Evolutionary conservation across 768 basidiomycete species (phyloP).

Genomic region (Leccinum ochraceum): DNA sequence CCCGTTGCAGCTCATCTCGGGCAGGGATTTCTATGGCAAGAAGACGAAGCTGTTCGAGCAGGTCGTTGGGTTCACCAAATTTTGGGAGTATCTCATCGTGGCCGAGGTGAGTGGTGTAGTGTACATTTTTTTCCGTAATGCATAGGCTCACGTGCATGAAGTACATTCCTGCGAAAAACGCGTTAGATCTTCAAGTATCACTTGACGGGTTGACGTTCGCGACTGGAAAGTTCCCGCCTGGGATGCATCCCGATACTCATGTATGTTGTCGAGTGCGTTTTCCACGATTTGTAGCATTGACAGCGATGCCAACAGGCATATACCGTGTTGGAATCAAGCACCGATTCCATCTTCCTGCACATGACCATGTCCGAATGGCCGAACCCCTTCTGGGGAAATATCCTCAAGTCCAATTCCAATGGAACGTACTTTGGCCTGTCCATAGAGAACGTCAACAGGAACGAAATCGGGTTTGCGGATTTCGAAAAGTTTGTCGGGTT

Average conservation of each 20-base stretch:
- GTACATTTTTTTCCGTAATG: slow-evolving; percentile 29
- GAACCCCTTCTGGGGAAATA: slow-evolving; percentile 82
- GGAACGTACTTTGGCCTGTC: slow-evolving; percentile 95
- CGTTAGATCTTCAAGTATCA: slow-evolving; percentile 84
- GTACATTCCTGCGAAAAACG: slow-evolving; percentile 53
- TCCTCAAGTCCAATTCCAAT: slow-evolving; percentile 96
- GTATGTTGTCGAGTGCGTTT: slow-evolving; percentile 45
- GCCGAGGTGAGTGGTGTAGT: slow-evolving; percentile 66
- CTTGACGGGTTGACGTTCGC: slow-evolving; percentile 88
- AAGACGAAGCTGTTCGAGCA: slow-evolving; percentile 80
- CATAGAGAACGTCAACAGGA: slow-evolving; percentile 87
- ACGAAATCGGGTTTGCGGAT: slow-evolving; percentile 85
- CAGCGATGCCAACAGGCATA: slow-evolving; percentile 60
- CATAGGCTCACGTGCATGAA: slow-evolving; percentile 33
- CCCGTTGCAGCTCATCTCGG: slow-evolving; percentile 78
- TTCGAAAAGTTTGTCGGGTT: slow-evolving; percentile 98
- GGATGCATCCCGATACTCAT: slow-evolving; percentile 87
- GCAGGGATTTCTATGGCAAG: slow-evolving; percentile 67
- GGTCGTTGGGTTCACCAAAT: slow-evolving; percentile 95
- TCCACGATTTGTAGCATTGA: background rate
- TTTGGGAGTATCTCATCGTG: slow-evolving; percentile 94
- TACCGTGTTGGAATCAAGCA: slow-evolving; percentile 92
- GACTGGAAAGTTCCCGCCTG: slow-evolving; percentile 85
- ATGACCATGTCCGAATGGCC: slow-evolving; percentile 86
- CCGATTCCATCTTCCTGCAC: slow-evolving; percentile 91